Evolutionary conservation across 768 basidiomycete species (phyloP).

Genomic region (Dacryopinax primogenitus): DNA sequence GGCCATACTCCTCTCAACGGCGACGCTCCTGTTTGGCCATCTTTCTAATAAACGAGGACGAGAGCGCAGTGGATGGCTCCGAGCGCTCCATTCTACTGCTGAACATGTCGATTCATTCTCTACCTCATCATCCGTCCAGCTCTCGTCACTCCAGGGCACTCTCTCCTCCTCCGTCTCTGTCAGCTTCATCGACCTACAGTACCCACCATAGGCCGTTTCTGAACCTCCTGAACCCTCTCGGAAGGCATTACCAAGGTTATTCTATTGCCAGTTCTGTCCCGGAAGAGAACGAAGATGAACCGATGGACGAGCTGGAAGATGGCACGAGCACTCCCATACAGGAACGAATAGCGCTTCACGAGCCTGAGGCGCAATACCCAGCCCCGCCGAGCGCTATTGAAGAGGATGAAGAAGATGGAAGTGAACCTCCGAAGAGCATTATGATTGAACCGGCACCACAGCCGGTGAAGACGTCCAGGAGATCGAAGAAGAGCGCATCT

Average conservation of each 20-base stretch:
- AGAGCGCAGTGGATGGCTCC: neutral
- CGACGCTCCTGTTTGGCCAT: neutral
- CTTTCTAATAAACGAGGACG: neutral
- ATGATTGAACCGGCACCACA: neutral
- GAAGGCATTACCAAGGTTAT: slow-evolving; percentile 61
- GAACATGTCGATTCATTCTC: neutral
- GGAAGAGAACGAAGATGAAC: slow-evolving; percentile 53
- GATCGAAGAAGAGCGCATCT: neutral
- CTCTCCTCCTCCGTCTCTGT: neutral
- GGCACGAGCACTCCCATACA: neutral
- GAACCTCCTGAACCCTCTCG: slow-evolving; percentile 71
- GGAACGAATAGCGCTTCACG: neutral
- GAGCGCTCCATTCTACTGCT: neutral
- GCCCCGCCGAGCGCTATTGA: neutral
- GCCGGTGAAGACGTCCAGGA: neutral
- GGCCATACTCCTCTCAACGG: neutral
- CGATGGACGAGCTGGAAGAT: slow-evolving; percentile 27
- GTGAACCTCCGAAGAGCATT: neutral
- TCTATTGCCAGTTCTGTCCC: slow-evolving; percentile 57
- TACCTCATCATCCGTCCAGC: neutral
- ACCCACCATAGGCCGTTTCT: slow-evolving; percentile 47
- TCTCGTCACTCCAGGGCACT: neutral
- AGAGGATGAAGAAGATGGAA: neutral
- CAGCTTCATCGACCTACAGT: slow-evolving; percentile 5
- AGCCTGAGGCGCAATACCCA: neutral